A percentile compares a stretch with the other conserved stretches of the same genome.
Conservation (phyloP, 2,329 filamentous ascomycete species). For the Pestalotiopsis sp. region DNA sequence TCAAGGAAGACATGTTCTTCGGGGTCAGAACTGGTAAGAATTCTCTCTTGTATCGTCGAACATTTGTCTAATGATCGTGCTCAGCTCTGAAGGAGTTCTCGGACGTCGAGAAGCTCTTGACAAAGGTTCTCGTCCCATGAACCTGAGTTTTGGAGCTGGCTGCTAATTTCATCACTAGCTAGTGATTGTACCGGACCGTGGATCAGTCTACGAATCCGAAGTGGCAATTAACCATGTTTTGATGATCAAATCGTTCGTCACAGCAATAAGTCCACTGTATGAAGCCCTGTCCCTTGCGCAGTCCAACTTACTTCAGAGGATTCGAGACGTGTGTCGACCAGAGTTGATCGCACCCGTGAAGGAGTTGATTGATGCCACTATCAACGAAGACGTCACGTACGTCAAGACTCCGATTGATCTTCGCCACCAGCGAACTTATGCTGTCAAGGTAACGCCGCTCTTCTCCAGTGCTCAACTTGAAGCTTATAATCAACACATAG, state of each 20-base stretch:
- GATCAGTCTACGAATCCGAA: conserved; percentile 70
- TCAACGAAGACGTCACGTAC: conserved; percentile 82
- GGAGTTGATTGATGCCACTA: conserved; percentile 65
- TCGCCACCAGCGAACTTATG: conserved; percentile 87
- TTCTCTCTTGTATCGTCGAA: not conserved
- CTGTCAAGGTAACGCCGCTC: conserved; percentile 66
- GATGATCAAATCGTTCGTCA: conserved; percentile 81
- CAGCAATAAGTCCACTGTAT: conserved; percentile 67
- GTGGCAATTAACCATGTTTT: conserved; percentile 86
- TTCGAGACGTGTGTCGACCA: conserved; percentile 70
- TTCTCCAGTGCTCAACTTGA: not conserved
- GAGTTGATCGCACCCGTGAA: conserved; percentile 63
- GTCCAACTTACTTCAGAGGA: conserved; percentile 66
- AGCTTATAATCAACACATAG: conserved; percentile 39
- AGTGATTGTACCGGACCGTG: conserved; percentile 71
- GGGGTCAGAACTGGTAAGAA: conserved; percentile 64
- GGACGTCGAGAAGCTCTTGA: conserved; percentile 80
- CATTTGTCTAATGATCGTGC: conserved; percentile 17
- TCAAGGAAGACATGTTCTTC: conserved; percentile 83
- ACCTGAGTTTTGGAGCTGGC: conserved; percentile 19
- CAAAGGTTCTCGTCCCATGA: conserved; percentile 54
- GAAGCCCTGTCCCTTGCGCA: conserved; percentile 67
- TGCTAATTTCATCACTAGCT: conserved; percentile 52
- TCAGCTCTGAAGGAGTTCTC: conserved; percentile 72
- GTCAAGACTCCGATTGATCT: conserved; percentile 81